phyloP scores from a whole-genome alignment of 306 rosid genomes.

The Herpetospermum pedunculosum region DNA sequence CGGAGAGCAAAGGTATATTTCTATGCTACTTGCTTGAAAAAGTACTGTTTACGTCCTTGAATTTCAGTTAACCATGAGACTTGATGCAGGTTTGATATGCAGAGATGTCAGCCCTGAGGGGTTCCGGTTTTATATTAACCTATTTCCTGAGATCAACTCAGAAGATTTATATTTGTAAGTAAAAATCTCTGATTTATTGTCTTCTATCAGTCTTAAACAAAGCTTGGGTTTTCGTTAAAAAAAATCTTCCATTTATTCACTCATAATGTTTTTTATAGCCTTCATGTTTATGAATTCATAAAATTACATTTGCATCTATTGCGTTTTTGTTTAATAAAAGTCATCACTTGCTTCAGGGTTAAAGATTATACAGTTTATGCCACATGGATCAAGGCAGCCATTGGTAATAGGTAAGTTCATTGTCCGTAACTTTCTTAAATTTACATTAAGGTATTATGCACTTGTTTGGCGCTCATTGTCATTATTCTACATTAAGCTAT shows the following conservation, averaged over 20 bases:
- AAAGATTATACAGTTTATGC: conserved; percentile 49
- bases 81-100: conserved; percentile 70
- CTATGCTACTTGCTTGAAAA: background rate
- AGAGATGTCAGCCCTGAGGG: conserved; percentile 93
- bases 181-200: conserved; percentile 10
- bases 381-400: conserved; percentile 44
- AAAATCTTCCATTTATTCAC: background rate
- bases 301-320: conserved; percentile 1
- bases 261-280: background rate
- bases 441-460: background rate
- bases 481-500: background rate
- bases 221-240: background rate
- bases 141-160: conserved; percentile 51
- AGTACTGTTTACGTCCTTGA: background rate
- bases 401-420: conserved; percentile 16
- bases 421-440: background rate
- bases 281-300: background rate
- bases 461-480: background rate
- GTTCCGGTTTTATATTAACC: conserved; percentile 67
- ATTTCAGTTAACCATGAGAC: conserved; percentile 15
- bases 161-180: conserved; percentile 66
- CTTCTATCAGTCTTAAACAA: background rate
- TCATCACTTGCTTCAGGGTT: conserved; percentile 38
- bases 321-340: background rate
- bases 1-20: conserved; percentile 74